Evolutionary conservation across 2,329 filamentous ascomycete genomes (phyloP).

Genomic region (Herpotrichia juniperi): DNA sequence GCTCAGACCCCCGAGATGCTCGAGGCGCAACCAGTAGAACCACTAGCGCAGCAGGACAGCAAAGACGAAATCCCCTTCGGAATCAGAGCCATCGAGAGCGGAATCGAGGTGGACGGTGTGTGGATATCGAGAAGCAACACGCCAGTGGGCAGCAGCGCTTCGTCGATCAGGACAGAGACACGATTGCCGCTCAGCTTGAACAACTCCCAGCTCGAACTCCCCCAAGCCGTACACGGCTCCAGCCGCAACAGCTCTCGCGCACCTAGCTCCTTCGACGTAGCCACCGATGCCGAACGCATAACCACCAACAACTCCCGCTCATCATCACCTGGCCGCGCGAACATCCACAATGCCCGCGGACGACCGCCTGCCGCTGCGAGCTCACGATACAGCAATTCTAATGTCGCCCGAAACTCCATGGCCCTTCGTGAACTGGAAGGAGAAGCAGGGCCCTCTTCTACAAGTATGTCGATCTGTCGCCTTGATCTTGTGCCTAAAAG

Average conservation of each 20-base stretch:
- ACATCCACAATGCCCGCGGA: constrained; percentile 17
- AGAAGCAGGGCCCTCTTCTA: constrained; percentile 24
- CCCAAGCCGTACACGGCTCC: constrained; percentile 33
- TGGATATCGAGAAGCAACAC: constrained; percentile 57
- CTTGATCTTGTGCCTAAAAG: background rate
- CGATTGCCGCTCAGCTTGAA: constrained; percentile 36
- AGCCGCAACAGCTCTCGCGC: constrained; percentile 42
- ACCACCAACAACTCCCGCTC: constrained; percentile 36
- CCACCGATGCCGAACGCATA: constrained; percentile 45
- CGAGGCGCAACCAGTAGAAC: constrained; percentile 67
- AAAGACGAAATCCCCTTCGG: constrained; percentile 80
- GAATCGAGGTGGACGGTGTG: constrained; percentile 84
- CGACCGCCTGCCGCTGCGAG: constrained; percentile 42
- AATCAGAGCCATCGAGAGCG: constrained; percentile 81
- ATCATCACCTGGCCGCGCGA: constrained; percentile 33
- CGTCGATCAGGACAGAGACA: constrained; percentile 35
- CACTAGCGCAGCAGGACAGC: constrained; percentile 60
- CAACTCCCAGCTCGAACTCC: constrained; percentile 40
- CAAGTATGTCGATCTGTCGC: constrained; percentile 26
- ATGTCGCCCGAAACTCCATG: constrained; percentile 37
- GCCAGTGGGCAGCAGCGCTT: constrained; percentile 43
- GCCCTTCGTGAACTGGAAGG: constrained; percentile 41
- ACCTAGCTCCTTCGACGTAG: constrained; percentile 47
- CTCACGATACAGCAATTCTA: constrained; percentile 46
- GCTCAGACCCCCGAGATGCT: constrained; percentile 65